phyloP scores from a whole-genome alignment of 1,139 yeast species.

The Candida sp. region DNA sequence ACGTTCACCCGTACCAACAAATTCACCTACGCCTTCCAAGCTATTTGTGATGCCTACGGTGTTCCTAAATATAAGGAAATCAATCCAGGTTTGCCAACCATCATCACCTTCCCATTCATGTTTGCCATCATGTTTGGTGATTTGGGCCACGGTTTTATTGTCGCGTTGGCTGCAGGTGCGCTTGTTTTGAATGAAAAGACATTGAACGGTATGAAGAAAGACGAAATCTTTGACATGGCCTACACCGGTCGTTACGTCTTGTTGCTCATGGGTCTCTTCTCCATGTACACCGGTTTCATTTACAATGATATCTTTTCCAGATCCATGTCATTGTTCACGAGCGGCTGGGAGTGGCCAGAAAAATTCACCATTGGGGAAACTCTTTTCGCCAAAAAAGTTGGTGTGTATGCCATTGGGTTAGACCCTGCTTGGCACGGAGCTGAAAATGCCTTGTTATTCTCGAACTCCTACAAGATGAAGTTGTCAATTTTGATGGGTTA shows the following conservation, averaged over 20 bases:
- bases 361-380: constrained; percentile 61
- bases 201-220: constrained; percentile 66
- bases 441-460: constrained; percentile 72
- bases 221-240: constrained; percentile 98
- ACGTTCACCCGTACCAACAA: constrained; percentile 80
- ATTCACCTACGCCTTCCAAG: constrained; percentile 77
- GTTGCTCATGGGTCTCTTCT: constrained; percentile 88
- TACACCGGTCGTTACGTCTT: constrained; percentile 90
- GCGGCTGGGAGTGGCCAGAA: constrained; percentile 82
- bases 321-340: constrained; percentile 71
- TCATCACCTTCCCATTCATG: constrained; percentile 84
- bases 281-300: constrained; percentile 91
- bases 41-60: constrained; percentile 83
- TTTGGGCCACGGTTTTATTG: constrained; percentile 76
- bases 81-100: constrained; percentile 81
- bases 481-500: constrained; percentile 82
- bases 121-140: constrained; percentile 92
- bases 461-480: constrained; percentile 85
- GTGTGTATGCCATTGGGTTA: constrained; percentile 69
- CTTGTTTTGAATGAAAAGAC: constrained; percentile 66
- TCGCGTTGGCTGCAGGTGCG: constrained; percentile 60
- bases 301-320: constrained; percentile 94
- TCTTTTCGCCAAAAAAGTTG: constrained; percentile 56
- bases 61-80: constrained; percentile 78
- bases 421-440: constrained; percentile 88